Conservation (phyloP, 2,329 filamentous ascomycete genomes). For the Metarhizium anisopliae region DNA sequence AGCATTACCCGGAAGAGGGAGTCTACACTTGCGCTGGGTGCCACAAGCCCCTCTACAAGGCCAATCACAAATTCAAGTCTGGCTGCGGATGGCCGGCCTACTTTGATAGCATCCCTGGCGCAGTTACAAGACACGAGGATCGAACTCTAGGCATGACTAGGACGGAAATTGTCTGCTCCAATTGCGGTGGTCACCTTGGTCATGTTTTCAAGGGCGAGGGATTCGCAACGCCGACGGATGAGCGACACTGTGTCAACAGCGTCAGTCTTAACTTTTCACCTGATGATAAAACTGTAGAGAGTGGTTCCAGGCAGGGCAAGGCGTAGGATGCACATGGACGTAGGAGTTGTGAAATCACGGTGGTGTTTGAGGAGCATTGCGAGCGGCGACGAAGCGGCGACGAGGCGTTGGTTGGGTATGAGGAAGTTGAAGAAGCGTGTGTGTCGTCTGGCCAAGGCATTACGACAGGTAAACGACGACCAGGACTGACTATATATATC, state of each 20-base stretch:
- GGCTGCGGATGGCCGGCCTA: constrained; percentile 98
- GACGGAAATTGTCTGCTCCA: constrained; percentile 89
- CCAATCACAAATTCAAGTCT: constrained; percentile 89
- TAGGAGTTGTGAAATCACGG: neutral
- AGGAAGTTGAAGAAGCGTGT: neutral
- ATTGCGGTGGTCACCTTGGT: constrained; percentile 90
- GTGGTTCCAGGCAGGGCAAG: constrained; percentile 26
- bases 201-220: constrained; percentile 92
- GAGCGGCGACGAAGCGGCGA: neutral
- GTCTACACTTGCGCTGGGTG: constrained; percentile 86
- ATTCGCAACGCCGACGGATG: constrained; percentile 77
- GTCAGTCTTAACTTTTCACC: constrained; percentile 75
- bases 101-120: constrained; percentile 88
- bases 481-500: no score
- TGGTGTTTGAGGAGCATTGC: neutral
- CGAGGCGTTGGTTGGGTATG: neutral
- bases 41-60: constrained; percentile 81
- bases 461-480: neutral
- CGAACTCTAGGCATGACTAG: constrained; percentile 69
- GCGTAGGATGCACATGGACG: constrained; percentile 11
- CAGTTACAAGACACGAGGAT: constrained; percentile 76
- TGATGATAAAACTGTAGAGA: constrained; percentile 44
- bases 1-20: constrained; percentile 67
- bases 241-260: constrained; percentile 95
- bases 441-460: neutral